Conservation (phyloP, 2,329 filamentous ascomycete species). For the Pyrenophora graminea region DNA sequence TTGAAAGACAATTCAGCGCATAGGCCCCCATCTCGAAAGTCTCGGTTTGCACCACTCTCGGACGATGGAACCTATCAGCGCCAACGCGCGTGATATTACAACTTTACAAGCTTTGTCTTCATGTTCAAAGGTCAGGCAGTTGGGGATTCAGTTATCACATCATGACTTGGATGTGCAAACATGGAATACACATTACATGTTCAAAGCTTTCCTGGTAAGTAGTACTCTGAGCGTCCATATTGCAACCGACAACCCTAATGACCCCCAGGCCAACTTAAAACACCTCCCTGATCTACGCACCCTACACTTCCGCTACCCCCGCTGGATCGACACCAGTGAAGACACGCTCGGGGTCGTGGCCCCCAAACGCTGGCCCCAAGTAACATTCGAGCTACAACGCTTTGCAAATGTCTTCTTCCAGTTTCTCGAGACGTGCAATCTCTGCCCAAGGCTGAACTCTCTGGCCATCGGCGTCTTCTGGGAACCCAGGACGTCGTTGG, state of each 20-base stretch:
- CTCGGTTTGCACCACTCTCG: background rate
- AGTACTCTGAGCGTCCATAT: background rate
- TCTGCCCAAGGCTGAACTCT: background rate
- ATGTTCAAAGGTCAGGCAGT: background rate
- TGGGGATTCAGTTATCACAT: background rate
- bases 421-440: background rate
- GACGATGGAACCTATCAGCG: too few relatives aligned
- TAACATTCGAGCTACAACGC: background rate
- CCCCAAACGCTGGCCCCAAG: background rate
- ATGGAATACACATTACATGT: too few relatives aligned
- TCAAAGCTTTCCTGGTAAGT: too few relatives aligned
- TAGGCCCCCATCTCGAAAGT: background rate
- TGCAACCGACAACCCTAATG: too few relatives aligned
- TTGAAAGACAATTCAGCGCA: background rate
- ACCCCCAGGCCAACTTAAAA: background rate
- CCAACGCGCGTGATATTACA: too few relatives aligned
- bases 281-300: background rate
- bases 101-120: background rate
- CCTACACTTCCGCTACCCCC: background rate
- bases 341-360: background rate
- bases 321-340: background rate
- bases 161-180: background rate
- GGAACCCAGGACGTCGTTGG: background rate
- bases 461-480: background rate
- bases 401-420: slow-evolving; percentile 1